A percentile compares a stretch with the other conserved stretches of the same genome.
Conservation (phyloP, 129 eudicot genomes). For the Flaveria linearis region DNA sequence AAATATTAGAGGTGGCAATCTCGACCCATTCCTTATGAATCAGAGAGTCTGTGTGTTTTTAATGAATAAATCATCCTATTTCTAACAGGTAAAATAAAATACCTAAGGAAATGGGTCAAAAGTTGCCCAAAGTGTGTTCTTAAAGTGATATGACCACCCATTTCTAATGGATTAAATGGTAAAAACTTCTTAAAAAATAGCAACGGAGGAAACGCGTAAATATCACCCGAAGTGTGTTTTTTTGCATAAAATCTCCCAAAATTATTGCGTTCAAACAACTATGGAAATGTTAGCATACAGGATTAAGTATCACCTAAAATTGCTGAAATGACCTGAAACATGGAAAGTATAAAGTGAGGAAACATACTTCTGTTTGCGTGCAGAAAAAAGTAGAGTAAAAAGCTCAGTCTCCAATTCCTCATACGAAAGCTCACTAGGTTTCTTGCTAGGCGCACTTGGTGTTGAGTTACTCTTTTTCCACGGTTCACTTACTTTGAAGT, state of each 20-base stretch:
- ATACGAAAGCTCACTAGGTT: slow-evolving; percentile 47
- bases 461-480: slow-evolving; percentile 52
- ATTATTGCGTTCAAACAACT: not conserved
- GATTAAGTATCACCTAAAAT: not conserved
- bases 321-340: not conserved
- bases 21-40: not conserved
- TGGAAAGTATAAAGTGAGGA: slow-evolving; percentile 4
- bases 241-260: not conserved
- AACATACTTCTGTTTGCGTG: slow-evolving; percentile 57
- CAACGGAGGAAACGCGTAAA: not conserved
- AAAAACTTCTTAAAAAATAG: not conserved
- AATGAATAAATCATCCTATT: not conserved
- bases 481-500: slow-evolving; percentile 51
- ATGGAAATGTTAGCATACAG: not conserved
- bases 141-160: not conserved
- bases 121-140: not conserved
- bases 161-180: not conserved
- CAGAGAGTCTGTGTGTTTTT: not conserved
- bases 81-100: not conserved
- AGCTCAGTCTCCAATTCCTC: slow-evolving; percentile 62
- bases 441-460: slow-evolving; percentile 34
- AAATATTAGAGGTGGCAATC: not conserved
- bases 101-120: not conserved
- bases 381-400: slow-evolving; percentile 40
- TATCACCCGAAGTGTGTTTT: not conserved